phyloP scores from a whole-genome alignment of 2,329 filamentous ascomycete genomes.

The Pseudogymnoascus destructans region DNA sequence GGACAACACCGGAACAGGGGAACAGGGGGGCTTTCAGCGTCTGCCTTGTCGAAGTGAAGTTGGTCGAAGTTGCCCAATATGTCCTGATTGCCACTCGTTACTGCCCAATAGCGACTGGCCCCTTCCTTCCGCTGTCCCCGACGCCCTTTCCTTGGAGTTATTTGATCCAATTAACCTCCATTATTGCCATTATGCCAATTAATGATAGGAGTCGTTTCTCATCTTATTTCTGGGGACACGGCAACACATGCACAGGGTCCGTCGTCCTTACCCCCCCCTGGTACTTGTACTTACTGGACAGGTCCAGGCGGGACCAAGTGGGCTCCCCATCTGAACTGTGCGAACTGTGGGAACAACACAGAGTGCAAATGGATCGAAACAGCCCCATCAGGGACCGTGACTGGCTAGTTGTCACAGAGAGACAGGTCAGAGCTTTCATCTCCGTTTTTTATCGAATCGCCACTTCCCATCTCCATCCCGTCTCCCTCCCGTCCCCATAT shows the following conservation, averaged over 20 bases:
- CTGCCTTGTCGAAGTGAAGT: neutral
- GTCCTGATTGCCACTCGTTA: neutral
- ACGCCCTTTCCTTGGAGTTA: neutral
- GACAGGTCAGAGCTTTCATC: constrained; percentile 2
- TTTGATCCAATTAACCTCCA: neutral
- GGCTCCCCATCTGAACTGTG: neutral
- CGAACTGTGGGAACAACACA: neutral
- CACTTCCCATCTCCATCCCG: neutral
- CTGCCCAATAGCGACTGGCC: neutral
- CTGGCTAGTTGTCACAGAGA: neutral
- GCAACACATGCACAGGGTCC: neutral
- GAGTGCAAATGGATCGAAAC: constrained; percentile 4
- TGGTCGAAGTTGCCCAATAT: neutral
- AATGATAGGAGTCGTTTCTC: neutral
- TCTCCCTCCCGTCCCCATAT: neutral
- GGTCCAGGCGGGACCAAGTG: neutral
- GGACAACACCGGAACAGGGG: too few relatives aligned
- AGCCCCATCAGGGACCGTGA: neutral
- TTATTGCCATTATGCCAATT: neutral
- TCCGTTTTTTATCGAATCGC: neutral
- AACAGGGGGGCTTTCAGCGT: neutral
- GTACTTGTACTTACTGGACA: constrained; percentile 1
- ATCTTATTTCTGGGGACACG: neutral
- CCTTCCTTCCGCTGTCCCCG: neutral
- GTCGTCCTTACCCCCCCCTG: neutral